Evolutionary conservation across 768 basidiomycete species (phyloP), one percentile per base, ranked within the genome.

Genomic region (Boletus barrowsii): DNA sequence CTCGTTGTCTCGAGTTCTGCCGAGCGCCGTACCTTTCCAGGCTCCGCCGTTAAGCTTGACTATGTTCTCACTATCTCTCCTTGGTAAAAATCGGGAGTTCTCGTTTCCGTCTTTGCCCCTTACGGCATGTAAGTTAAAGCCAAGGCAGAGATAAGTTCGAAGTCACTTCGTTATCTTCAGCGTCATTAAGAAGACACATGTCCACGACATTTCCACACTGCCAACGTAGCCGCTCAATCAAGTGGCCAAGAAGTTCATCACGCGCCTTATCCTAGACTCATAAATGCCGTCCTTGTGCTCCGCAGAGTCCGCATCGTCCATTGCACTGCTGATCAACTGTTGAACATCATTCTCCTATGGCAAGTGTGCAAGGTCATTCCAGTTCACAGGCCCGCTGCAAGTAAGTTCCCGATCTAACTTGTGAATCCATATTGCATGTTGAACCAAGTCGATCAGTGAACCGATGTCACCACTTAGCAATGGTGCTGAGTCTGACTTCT

Each of bases 91-190:
- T 22, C 22, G 22, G 22, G 22, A 22, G 22, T 22, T 22, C 22
- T 2, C 22, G 3, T 22, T 22, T 22, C 22, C 22, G 22, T 22
- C 22, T 22, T 22, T 22, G 2, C 22, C 22, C 22, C 44, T 20
- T 24, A 10, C 40, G 32, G 47, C 9, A 26, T 11, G 14, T 20
- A 14, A 22, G 7, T 26, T 42, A 47, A 6, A 22, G 52, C 36
- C n/a, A 47, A n/a, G n/a, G n/a, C n/a, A n/a, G n/a, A n/a, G n/a
- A n/a, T n/a, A n/a, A 10, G 47, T 54, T 48, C 33, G 22, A 4
- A 11, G 52, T 49, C 36, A 36, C 29, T 37, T 33, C 8, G 57
- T 49, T 64, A 64, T 64, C 63, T 53, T 45, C 49, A 44, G 60
- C 59, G 53, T 51, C 59, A 46, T 53, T 43, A 29, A 35, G 11